Percentiles rank a stretch among this genome's conserved stretches.
These are phyloP conservation scores for Trichomonascaceae sp. DNA, from an alignment of 1,139 yeast species.

Conservation along the genomic window DNA sequence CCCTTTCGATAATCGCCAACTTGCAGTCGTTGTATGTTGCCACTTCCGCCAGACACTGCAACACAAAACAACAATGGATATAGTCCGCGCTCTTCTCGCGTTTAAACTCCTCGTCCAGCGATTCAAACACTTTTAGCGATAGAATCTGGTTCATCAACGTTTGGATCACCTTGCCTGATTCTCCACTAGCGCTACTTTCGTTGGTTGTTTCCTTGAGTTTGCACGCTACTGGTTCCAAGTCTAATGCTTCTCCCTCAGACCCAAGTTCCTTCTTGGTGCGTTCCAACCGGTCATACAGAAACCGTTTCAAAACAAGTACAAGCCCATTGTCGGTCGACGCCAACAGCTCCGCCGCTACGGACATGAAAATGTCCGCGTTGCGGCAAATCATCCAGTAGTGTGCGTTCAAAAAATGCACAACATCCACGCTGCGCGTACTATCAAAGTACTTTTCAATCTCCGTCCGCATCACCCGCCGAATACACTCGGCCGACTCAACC, in stretches of 20 bases:
- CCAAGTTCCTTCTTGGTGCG: background rate
- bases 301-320: slow-evolving; percentile 2
- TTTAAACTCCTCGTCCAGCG: background rate
- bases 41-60: slow-evolving; percentile 59
- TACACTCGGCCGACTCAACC: slow-evolving; percentile 45
- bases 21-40: slow-evolving; percentile 17
- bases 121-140: background rate
- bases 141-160: background rate
- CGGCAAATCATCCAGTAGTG: slow-evolving; percentile 45
- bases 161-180: background rate
- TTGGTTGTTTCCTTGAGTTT: no score
- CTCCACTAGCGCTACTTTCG: no score
- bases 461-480: slow-evolving; percentile 35
- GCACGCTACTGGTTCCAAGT: background rate
- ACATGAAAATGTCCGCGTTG: slow-evolving; percentile 42
- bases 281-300: background rate
- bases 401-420: slow-evolving; percentile 41
- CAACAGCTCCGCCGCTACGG: slow-evolving; percentile 36
- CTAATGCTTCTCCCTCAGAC: slow-evolving; percentile 2
- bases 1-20: background rate
- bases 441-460: slow-evolving; percentile 26
- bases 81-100: slow-evolving; percentile 21
- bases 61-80: slow-evolving; percentile 52
- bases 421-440: slow-evolving; percentile 32
- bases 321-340: slow-evolving; percentile 13